These are phyloP conservation scores for Brassica cretica DNA, from an alignment of 345 rosid genomes.

Conservation along the genomic window DNA sequence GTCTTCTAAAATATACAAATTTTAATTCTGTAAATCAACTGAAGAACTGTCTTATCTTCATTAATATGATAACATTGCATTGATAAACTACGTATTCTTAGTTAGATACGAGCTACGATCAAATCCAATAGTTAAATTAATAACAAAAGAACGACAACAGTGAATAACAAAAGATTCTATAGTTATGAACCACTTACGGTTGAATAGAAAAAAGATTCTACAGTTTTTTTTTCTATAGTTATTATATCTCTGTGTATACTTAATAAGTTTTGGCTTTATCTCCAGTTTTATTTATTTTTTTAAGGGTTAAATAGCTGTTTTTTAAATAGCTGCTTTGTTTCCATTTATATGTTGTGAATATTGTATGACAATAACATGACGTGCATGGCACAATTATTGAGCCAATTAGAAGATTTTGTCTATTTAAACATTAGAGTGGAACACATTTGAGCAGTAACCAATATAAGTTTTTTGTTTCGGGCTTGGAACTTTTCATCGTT, in stretches of 20 bases:
- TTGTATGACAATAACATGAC: conserved; percentile 20
- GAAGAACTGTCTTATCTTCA: background rate
- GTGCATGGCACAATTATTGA: conserved; percentile 15
- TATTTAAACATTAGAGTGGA: background rate
- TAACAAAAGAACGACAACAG: background rate
- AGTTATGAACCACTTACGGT: background rate
- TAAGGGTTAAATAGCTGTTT: background rate
- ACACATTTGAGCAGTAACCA: conserved; percentile 16
- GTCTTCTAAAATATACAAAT: background rate
- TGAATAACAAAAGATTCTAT: conserved; percentile 6
- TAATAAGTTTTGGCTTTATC: background rate
- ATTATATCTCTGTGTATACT: background rate
- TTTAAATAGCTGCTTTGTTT: background rate
- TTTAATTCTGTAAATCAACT: background rate
- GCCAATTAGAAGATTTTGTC: background rate
- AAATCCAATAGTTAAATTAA: background rate
- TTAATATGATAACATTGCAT: background rate
- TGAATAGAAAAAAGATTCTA: background rate
- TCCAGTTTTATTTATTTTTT: background rate
- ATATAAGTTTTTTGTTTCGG: background rate
- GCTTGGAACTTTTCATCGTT: background rate
- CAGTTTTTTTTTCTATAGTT: background rate
- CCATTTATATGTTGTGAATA: background rate
- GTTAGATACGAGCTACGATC: background rate
- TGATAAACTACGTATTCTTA: background rate